A percentile compares a stretch with the other conserved stretches of the same genome.
These are phyloP conservation scores for Prunus mume DNA, from an alignment of 306 rosid genomes.

Conservation along the genomic window DNA sequence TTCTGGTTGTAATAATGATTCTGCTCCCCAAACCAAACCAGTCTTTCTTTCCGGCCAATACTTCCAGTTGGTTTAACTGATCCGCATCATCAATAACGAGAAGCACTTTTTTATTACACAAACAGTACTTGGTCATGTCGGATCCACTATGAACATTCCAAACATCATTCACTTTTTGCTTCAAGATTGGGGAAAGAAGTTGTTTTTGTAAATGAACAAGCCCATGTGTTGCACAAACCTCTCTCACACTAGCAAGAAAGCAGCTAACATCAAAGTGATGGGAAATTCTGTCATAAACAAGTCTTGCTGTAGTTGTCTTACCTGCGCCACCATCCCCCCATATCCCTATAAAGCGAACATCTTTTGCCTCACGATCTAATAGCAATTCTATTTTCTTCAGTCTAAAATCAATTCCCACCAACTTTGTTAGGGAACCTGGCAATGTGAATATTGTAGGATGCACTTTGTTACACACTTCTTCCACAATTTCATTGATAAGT, in stretches of 20 bases:
- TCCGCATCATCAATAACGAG: neutral
- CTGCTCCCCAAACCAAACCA: neutral
- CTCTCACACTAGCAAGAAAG: constrained; percentile 8
- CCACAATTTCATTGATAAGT: constrained; percentile 4
- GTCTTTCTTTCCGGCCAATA: neutral
- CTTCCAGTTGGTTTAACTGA: neutral
- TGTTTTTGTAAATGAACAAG: neutral
- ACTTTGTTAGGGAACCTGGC: neutral
- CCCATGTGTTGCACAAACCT: neutral
- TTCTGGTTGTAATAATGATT: neutral
- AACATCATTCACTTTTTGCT: neutral
- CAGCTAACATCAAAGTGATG: constrained; percentile 4
- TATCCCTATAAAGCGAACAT: neutral
- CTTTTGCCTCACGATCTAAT: neutral
- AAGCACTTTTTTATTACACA: neutral
- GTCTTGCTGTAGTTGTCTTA: constrained; percentile 12
- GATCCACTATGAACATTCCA: constrained; percentile 2
- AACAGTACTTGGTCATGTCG: neutral
- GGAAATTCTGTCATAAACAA: neutral
- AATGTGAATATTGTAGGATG: neutral
- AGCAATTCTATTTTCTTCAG: neutral
- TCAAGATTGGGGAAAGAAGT: neutral
- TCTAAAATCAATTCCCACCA: neutral
- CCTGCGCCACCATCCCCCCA: neutral
- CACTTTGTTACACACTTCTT: neutral